These are phyloP conservation scores for Colletotrichum sp. DNA, from an alignment of 2,329 filamentous ascomycete species.

Conservation along the genomic window DNA sequence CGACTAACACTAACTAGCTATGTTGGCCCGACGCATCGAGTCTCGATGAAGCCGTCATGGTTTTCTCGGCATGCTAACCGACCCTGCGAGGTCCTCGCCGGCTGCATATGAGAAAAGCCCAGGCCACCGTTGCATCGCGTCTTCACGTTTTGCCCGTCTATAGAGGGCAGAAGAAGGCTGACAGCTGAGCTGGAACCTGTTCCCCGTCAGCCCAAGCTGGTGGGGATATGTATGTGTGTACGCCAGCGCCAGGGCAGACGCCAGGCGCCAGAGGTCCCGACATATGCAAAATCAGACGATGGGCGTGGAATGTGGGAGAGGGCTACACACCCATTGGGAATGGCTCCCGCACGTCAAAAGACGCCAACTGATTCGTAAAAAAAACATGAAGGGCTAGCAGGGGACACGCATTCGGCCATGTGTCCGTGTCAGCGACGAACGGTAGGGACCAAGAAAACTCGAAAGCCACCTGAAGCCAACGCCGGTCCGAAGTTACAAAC, in stretches of 20 bases:
- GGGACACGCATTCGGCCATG: background rate
- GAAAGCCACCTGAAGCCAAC: background rate
- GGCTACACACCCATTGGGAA: background rate
- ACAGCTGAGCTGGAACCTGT: background rate
- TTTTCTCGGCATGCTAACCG: background rate
- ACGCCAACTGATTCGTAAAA: background rate
- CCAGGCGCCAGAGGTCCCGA: background rate
- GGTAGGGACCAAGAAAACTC: background rate
- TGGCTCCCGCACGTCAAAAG: background rate
- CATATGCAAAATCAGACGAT: background rate
- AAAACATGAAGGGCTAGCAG: background rate
- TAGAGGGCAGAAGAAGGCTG: background rate
- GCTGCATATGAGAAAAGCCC: background rate
- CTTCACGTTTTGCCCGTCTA: background rate
- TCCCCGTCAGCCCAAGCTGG: background rate
- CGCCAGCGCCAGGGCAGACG: background rate
- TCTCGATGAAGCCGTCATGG: background rate
- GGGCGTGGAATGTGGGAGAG: conserved; percentile 3
- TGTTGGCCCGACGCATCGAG: background rate
- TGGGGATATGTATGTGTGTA: background rate
- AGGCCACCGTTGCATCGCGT: background rate
- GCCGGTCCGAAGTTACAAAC: background rate
- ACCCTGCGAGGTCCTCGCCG: background rate
- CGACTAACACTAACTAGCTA: background rate
- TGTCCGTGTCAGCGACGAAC: background rate